Evolutionary conservation across 169 alveolate genomes (phyloP), one percentile per base, ranked within the genome.

Genomic region (Perkinsus marinus): DNA sequence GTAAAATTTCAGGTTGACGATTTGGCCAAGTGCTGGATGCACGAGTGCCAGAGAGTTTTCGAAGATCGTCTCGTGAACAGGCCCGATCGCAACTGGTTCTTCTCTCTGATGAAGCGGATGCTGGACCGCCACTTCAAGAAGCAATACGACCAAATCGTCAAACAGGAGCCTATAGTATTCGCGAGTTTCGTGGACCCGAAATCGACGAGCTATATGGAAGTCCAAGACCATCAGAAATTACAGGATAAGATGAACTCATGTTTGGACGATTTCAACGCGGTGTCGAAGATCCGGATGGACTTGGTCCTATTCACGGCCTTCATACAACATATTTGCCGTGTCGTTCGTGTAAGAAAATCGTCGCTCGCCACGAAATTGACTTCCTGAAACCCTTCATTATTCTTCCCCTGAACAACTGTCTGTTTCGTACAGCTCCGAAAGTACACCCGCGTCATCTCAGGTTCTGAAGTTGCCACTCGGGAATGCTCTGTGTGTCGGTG

Each of bases 11-110:
- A 92, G 39, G 91, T 93, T n/a, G 97, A 95, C 93, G 97, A 96
- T 96, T 94, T 98, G 91, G 95, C 98, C 93, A 96, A 97, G 89
- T 95, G 98, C 90, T 98, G 99, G 99, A 97, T 97, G 93, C 99
- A 98, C 93, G 99, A 98, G 94, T 97, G 98, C 92, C 98, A 97
- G 94, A 95, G 99, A 92, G 99, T 98, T 43, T 97, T 98, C 93
- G 97, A 96, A 93, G 99, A 98, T 95, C 98, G 98, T 92, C 96
- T 98, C 92, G 96, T 98, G 89, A 95, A 96, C 94, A 92, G 95
- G 89, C 97, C 96, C 43, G 99, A 98, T 93, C 96, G 97, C 93
- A 93, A 91, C 57, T 94, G 93, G 93, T 95, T 97, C 39, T 93
- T 94, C 43, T 93, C 93, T 22, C 91, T 95, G 91, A 94, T 97